Evolutionary conservation across 108 stramenopile species (phyloP), one percentile per base, ranked within the genome.

Genomic region (Discostella stelligeroides): DNA sequence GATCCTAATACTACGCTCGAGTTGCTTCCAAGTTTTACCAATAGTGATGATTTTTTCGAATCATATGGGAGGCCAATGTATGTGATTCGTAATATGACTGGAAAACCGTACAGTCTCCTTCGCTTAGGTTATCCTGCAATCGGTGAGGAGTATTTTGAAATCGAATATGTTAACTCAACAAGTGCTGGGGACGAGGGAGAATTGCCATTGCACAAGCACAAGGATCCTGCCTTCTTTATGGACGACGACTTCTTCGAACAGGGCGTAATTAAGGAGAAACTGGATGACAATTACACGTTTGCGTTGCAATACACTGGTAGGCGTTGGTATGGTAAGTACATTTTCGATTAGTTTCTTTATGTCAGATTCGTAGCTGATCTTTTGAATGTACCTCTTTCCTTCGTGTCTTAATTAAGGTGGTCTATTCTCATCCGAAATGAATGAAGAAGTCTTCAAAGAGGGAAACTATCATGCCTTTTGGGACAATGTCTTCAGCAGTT

Each of bases 171-270:
- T 30, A 42, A 54, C 62, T 56, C 53, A 7, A 68, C 64, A 14
- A 47, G 9, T 15, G 7, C 64, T 34, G n/a, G 12, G 5, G 29
- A 11, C 11, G 20, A 8, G 3, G 60, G 40, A 51, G 20, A 38
- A 37, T 25, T 64, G 7, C 20, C 45, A 7, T 56, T 55, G 27
- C 72, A 74, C 48, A 63, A 63, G 18, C 73, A 74, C 27, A 13
- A 49, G 18, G 17, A 66, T 23, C 21, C 59, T 29, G 60, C 49
- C 4, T n/a, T 4, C 1, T 69, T 63, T 40, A 40, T 28, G 4
- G 75, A 72, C 20, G 78, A 79, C 60, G 78, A 79, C 53, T 79
- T 79, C 51, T 79, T 79, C 27, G 48, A 38, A 34, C 21, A 45
- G n/a, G 12, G 57, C 28, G 29, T 59, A n/a, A 28, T 59, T 15